Base-by-base conservation (phyloP, 352 stramenopile species). In the Pythium rishiriense region DNA sequence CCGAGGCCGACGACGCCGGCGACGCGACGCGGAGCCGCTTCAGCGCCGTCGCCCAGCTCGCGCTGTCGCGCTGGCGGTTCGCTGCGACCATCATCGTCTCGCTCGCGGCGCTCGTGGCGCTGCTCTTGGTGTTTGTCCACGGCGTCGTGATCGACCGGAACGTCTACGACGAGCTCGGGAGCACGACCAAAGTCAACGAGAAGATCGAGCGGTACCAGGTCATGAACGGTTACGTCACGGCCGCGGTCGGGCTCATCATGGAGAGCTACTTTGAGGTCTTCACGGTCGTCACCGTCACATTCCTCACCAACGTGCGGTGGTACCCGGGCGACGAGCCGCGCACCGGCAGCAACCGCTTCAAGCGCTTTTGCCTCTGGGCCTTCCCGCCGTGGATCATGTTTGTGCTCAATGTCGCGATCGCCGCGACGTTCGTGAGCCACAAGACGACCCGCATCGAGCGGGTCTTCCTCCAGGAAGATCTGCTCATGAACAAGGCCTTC, bases 311-410 rank as follows among this genome's bases (percentile, higher is more conserved):
- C 29, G 54, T 73, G 17, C 58, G 51, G 15, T 78, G 68, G 74
- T 70, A 74, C 45, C 74, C 72, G 3, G 45, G 64, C 15, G 69
- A 82, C 21, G 48, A 65, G 22, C 62, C 69, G 8, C 33, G 24
- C 26, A n/a, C 60, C 2, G 63, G 72, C 0, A 37, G 35, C 8
- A 64, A 66, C 14, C 66, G 47, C 11, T 37, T 81, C 68, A 84
- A 84, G 64, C 55, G 43, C 12, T 28, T 66, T 4, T 53, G 62
- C 7, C 50, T 81, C 3, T 75, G 70, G 54, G 67, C 55, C 51
- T 80, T 84, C 56, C 45, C 29, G 11, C 75, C 73, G 6, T 39
- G 71, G 29, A 62, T 81, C n/a, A 72, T 76, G 62, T 84, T 73
- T 62, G 35, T 80, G 15, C 28, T 84, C 21, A 80, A 78, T 39